Percentiles rank a stretch among this genome's conserved stretches.
Evolutionary conservation across 805 yeast genomes (phyloP).

Genomic region (Teunomyces tritomae): DNA sequence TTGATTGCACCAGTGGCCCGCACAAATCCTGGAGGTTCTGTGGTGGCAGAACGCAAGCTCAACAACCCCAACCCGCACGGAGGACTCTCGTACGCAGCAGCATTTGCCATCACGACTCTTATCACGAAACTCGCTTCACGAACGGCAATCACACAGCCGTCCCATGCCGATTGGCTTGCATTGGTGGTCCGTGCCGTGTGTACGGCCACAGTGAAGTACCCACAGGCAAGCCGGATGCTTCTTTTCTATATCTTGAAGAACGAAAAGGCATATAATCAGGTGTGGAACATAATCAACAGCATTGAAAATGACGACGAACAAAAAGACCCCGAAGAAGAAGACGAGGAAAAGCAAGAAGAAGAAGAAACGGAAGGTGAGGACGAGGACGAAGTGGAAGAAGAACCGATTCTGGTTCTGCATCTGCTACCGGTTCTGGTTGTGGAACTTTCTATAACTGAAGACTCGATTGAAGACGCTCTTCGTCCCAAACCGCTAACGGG

Average conservation of each 20-base stretch:
- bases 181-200: conserved; percentile 56
- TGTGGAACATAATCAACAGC: conserved; percentile 32
- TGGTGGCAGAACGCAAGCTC: conserved; percentile 21
- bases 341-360: background rate
- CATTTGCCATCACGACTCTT: conserved; percentile 44
- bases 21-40: conserved; percentile 14
- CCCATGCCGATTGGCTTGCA: conserved; percentile 57
- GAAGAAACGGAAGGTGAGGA: conserved; percentile 3
- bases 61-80: conserved; percentile 34
- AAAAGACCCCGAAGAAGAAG: background rate
- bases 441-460: background rate
- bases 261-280: conserved; percentile 33
- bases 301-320: conserved; percentile 12
- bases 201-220: conserved; percentile 49
- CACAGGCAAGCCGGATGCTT: conserved; percentile 52
- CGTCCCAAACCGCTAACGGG: conserved; percentile 56
- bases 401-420: background rate
- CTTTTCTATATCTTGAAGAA: conserved; percentile 49
- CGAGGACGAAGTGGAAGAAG: conserved; percentile 8
- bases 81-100: conserved; percentile 52
- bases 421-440: background rate
- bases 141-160: conserved; percentile 29
- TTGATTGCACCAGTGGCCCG: conserved; percentile 43
- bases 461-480: conserved; percentile 35
- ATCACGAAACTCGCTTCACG: conserved; percentile 33